Conservation (phyloP, 495 filamentous ascomycete genomes). For the Lophium mytilinum region DNA sequence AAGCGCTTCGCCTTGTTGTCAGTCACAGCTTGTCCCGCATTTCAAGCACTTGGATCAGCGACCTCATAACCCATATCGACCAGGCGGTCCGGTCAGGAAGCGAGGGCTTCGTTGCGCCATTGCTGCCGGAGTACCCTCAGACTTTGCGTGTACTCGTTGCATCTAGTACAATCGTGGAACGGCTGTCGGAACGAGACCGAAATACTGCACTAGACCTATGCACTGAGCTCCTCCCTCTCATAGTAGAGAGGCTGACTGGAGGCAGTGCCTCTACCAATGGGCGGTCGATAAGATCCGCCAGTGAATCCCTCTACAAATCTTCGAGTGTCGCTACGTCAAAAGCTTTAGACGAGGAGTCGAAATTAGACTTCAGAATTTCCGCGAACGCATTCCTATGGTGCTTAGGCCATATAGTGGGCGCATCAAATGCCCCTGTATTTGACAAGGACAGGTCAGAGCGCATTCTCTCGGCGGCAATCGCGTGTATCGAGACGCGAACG, state of each 20-base stretch:
- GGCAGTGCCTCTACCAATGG: not conserved
- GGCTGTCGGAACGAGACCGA: conserved; percentile 62
- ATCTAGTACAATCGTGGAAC: conserved; percentile 68
- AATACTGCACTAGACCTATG: conserved; percentile 60
- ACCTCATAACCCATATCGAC: conserved; percentile 71
- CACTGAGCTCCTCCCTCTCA: conserved; percentile 33
- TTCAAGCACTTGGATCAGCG: conserved; percentile 65
- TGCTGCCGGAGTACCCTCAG: conserved; percentile 72
- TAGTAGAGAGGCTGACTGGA: not conserved
- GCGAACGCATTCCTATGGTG: conserved; percentile 56
- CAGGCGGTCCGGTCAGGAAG: conserved; percentile 59
- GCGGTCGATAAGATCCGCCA: too few species aligned
- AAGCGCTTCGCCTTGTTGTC: conserved; percentile 61
- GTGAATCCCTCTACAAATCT: too few species aligned
- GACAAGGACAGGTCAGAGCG: conserved; percentile 44
- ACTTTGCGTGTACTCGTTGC: conserved; percentile 60
- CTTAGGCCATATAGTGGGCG: conserved; percentile 54
- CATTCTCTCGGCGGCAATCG: conserved; percentile 50
- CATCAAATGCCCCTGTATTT: conserved; percentile 64
- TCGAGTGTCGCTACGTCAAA: too few species aligned
- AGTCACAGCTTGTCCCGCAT: conserved; percentile 59
- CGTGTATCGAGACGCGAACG: conserved; percentile 4
- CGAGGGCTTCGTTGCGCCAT: conserved; percentile 59
- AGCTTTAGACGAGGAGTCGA: not conserved
- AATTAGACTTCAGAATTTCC: not conserved